A percentile compares a stretch with the other conserved stretches of the same genome.
phyloP scores from a whole-genome alignment of 768 basidiomycete genomes.

The Leucogyrophana mollusca region DNA sequence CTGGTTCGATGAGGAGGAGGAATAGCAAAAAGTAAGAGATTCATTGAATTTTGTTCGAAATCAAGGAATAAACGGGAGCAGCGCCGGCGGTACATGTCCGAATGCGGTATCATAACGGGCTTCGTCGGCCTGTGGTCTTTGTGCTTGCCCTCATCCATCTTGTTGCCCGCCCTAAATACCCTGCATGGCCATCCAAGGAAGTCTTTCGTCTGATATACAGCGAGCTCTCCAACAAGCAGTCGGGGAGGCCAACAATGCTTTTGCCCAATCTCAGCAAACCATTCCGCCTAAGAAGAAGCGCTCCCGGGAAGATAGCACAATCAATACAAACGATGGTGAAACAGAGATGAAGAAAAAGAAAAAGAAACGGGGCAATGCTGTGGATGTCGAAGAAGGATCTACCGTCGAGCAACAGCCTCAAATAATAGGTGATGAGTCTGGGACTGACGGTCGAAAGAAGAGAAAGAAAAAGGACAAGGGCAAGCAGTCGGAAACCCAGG shows the following conservation, averaged over 20 bases:
- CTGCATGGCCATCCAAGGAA: constrained; percentile 20
- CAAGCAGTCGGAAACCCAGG: constrained; percentile 28
- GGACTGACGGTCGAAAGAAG: constrained; percentile 20
- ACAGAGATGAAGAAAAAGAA: constrained; percentile 32
- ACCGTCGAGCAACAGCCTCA: neutral
- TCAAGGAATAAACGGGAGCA: no score
- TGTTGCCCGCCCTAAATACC: constrained; percentile 40
- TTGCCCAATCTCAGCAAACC: constrained; percentile 22
- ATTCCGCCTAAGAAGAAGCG: constrained; percentile 36
- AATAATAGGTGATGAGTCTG: neutral
- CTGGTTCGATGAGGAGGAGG: constrained; percentile 75
- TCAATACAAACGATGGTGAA: constrained; percentile 12
- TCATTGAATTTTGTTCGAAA: no score
- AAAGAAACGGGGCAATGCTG: constrained; percentile 20
- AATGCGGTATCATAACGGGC: no score
- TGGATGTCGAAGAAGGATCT: constrained; percentile 5
- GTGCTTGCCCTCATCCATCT: constrained; percentile 41
- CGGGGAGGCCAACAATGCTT: constrained; percentile 43
- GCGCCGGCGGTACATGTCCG: no score
- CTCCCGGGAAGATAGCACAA: constrained; percentile 11
- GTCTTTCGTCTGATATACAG: constrained; percentile 44
- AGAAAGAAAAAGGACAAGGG: constrained; percentile 35
- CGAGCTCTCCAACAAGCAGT: constrained; percentile 51
- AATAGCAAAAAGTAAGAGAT: constrained; percentile 19
- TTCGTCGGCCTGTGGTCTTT: constrained; percentile 1